Evolutionary conservation across 352 stramenopile species (phyloP), one percentile per base, ranked within the genome.

Genomic region (Globisporangium nagaii): DNA sequence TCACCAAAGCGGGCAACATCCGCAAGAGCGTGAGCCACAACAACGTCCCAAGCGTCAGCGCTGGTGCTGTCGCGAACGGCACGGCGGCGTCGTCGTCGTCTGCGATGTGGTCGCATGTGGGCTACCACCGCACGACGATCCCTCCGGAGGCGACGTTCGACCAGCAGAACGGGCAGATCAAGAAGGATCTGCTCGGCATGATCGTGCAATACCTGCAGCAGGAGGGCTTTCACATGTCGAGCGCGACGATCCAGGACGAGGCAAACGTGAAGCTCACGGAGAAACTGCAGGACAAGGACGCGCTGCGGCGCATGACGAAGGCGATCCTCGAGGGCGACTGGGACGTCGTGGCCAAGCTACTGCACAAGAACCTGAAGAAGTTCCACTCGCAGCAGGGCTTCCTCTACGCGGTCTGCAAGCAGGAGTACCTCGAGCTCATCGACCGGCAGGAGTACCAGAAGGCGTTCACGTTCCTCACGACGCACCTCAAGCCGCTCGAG

Each of bases 381-480:
- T 88, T 90, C 57, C 76, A 90, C 53, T 75, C 80, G 36, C 84
- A 94, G 50, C 82, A 94, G 42, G 82, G 82, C 6, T 96, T 96
- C 53, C 72, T 94, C 22, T 96, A 96, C 60, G 84, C 82, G 13
- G 77, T 96, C 3, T 93, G 80, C 66, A 93, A 92, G 56, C 84
- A 96, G 56, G 84, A 96, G 60, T 94, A 94, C 54, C 65, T 96
- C 1, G 84, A 94, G 54, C 81, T 96, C 24, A 93, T 94, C 53
- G 82, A 93, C 55, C 75, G 86, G 10, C 84, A 93, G 50, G 86
- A 94, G 67, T 93, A 90, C 57, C 84, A 96, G 60, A 93, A 93
- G 32, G 86, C 84, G 12, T 96, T 94, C 58, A 94, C 84, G 46
- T 96, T 93, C 63, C 74, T 96, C 53, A 90, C 81, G 31, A 92